Base-by-base conservation (phyloP, 352 stramenopile genomes). In the Pythium pyrilobum region DNA sequence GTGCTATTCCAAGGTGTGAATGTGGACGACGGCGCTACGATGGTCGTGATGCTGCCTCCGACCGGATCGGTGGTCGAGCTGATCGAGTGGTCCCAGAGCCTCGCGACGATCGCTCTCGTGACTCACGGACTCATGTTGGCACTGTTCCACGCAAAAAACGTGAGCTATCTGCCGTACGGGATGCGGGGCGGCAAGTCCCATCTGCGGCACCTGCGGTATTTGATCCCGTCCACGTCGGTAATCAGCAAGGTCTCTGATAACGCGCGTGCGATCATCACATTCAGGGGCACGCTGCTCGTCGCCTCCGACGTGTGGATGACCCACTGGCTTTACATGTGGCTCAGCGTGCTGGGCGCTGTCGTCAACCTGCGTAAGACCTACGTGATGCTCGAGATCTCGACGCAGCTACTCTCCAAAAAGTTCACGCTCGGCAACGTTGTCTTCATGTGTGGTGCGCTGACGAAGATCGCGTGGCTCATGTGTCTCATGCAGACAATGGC, bases 281-380 rank as follows among this genome's bases (percentile, higher is more conserved):
- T 84, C 55, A 83, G 82, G 24, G 75, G 75, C 23, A 64, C 60
- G 46, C 28, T 74, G 9, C 56, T 86, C 24, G 77, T 81, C 54
- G 75, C 68, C 0, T 86, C 75, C 1, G 72, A 83, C 27, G 52
- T 80, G 1, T 84, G 75, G 75, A 78, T 86, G 46, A 84, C 77
- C 49, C 71, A 86, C 43, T 87, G 73, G 76, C 62, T 84, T 1
- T 87, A 84, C 49, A 81, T 84, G 5, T 27, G 63, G 4, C 42
- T 84, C 1, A 79, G 73, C 52, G 74, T 82, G 10, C 45, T 83
- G 34, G 73, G 84, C 6, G 62, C 76, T 0, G 44, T 82, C 10
- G 55, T 65, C 3, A 79, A 69, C 36, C 2, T 84, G 0, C 64
- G 73, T 0, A 66, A 72, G 51, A 84, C 63, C 8, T 85, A 84